A percentile compares a stretch with the other conserved stretches of the same genome.
Evolutionary conservation across 768 basidiomycete genomes (phyloP).

Genomic region (Zangia roseola): DNA sequence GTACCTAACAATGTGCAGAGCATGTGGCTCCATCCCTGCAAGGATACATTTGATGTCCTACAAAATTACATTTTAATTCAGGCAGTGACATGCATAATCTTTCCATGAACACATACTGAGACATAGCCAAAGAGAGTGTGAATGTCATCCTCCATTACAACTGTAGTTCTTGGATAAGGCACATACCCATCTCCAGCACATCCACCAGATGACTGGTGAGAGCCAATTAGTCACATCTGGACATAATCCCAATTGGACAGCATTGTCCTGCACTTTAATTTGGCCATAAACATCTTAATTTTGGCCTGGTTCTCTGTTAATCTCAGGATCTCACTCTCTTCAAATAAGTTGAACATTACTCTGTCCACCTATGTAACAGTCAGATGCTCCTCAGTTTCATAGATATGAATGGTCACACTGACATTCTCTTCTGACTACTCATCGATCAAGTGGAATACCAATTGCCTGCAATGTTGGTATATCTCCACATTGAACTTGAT

Average conservation of each 20-base stretch:
- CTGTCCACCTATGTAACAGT: neutral
- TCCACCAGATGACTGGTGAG: constrained; percentile 1
- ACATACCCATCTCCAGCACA: constrained; percentile 1
- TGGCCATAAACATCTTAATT: neutral
- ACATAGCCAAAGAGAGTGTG: neutral
- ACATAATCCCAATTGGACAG: neutral
- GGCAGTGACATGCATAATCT: too few relatives aligned
- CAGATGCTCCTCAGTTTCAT: neutral
- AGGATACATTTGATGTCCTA: constrained; percentile 3
- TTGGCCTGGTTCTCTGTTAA: constrained; percentile 1
- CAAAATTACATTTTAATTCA: too few relatives aligned
- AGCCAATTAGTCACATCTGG: neutral
- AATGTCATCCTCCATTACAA: neutral
- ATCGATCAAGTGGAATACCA: neutral
- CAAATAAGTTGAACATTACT: neutral
- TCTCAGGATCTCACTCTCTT: accelerated
- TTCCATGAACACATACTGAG: neutral
- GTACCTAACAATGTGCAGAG: neutral
- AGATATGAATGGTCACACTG: too few relatives aligned
- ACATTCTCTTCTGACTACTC: too few relatives aligned
- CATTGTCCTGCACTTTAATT: neutral
- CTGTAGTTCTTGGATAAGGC: neutral
- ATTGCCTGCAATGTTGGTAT: neutral
- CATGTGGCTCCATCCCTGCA: neutral
- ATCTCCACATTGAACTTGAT: neutral